Base-by-base conservation (phyloP, 73 alveolate genomes). In the Tetrahymena malaccensis region DNA sequence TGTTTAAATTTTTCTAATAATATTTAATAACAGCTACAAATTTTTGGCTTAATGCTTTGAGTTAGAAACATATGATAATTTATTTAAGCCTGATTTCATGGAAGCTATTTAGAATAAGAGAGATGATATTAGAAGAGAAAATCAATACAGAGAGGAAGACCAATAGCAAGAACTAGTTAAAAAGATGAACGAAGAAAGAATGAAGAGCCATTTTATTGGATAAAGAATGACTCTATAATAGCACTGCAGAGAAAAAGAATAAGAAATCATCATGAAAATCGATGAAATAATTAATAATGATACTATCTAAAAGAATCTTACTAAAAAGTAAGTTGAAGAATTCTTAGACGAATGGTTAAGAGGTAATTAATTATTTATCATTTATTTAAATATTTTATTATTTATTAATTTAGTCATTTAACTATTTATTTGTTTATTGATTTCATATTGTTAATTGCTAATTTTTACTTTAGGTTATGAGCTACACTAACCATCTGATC, bases 141-240 rank as follows among this genome's bases (percentile, higher is more conserved):
- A 98, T 94, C 35, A 97, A 93, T 97, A 94, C 58, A 96, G 97
- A 58, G 98, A 98, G 33, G 98, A 98, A 94, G 97, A 96, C 38
- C 94, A 97, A 85, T 96, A 97, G 37, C 97, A 96, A 89, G 94
- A 96, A 35, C 98, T 98, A 85, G 98, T 98, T 17, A 95, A 97
- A 93, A 97, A 96, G 96, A 98, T 98, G 93, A 98, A 98, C 55
- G 98, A 98, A 96, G 99, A 98, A 95, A 98, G 99, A 25, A 98
- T 99, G 99, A 98, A 97, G 94, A 98, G 99, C 96, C 99, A 99
- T 93, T 98, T 98, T 84, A 98, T 99, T 94, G 99, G 99, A 40
- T 98, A 99, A 97, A 96, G 99, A 97, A 96, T 98, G 31, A 96
- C 98, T 43, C 98, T 99, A 83, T 98, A 99, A 96, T 98, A 99